A percentile compares a stretch with the other conserved stretches of the same genome.
These are phyloP conservation scores for Verbena officinalis DNA, from an alignment of 257 asterid species.

Conservation along the genomic window DNA sequence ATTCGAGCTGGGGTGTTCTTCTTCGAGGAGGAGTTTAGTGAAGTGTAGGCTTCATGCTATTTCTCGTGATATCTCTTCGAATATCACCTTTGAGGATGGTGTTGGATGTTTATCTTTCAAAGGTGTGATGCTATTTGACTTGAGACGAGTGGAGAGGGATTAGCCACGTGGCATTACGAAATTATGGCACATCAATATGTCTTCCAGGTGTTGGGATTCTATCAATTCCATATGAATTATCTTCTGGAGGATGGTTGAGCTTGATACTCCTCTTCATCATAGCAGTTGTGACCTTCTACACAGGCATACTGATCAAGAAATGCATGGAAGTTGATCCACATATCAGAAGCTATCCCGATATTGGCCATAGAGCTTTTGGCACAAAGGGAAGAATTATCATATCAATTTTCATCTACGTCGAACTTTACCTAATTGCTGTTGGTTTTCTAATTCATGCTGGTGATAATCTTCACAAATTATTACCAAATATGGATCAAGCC, in stretches of 20 bases:
- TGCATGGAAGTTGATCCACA: conserved; percentile 58
- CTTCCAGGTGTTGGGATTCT: conserved; percentile 62
- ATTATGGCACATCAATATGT: neutral
- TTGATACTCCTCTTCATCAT: conserved; percentile 45
- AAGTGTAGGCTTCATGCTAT: too few species aligned
- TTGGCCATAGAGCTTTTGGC: conserved; percentile 63
- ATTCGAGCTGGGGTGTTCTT: too few species aligned
- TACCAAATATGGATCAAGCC: conserved; percentile 36
- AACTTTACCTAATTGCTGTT: conserved; percentile 68
- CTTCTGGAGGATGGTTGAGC: conserved; percentile 76
- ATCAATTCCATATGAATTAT: conserved; percentile 58
- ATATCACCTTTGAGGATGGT: too few species aligned
- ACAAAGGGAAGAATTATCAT: conserved; percentile 45
- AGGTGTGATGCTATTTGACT: too few species aligned
- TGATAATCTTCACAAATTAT: conserved; percentile 49
- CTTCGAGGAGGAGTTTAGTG: too few species aligned
- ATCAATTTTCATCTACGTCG: conserved; percentile 52
- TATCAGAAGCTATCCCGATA: conserved; percentile 61
- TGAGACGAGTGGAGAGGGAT: too few species aligned
- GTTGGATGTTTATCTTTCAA: too few species aligned
- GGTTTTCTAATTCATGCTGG: conserved; percentile 66
- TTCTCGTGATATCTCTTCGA: too few species aligned
- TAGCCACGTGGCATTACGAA: too few species aligned
- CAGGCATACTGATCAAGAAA: conserved; percentile 55
- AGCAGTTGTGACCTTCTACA: conserved; percentile 52